Percentiles rank a stretch among this genome's conserved stretches.
Evolutionary conservation across 805 yeast genomes (phyloP).

Genomic region (Zygosaccharomyces bailii): DNA sequence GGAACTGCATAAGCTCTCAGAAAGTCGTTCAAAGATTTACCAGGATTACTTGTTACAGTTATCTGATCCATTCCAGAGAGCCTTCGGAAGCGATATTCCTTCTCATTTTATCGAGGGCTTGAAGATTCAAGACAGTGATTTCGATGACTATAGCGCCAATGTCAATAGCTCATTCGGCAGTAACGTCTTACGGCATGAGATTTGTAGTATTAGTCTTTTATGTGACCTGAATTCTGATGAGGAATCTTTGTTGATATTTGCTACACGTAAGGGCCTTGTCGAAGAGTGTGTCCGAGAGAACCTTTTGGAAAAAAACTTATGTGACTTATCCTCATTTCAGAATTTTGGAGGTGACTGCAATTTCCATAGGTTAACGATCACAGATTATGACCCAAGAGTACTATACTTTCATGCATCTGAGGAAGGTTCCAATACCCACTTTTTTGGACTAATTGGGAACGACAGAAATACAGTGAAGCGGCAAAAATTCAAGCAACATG

Average conservation of each 20-base stretch:
- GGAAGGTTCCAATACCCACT: slow-evolving; percentile 3
- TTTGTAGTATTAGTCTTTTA: not conserved
- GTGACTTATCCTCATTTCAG: not conserved
- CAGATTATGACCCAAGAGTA: not conserved
- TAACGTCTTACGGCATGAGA: slow-evolving; percentile 5
- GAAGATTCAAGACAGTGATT: slow-evolving; percentile 5
- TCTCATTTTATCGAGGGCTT: slow-evolving; percentile 5
- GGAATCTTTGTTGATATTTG: not conserved
- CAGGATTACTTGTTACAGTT: slow-evolving; percentile 4
- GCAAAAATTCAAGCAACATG: slow-evolving; percentile 1
- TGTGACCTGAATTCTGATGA: slow-evolving; percentile 1
- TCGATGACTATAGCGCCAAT: not conserved
- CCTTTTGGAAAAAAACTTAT: not conserved
- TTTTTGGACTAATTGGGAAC: slow-evolving; percentile 1
- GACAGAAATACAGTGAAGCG: not conserved
- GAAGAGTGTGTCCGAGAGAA: not conserved
- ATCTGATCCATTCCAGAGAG: slow-evolving; percentile 12
- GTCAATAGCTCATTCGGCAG: slow-evolving; percentile 8
- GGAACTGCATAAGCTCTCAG: not conserved
- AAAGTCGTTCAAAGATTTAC: slow-evolving; percentile 3
- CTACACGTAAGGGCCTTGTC: slow-evolving; percentile 1
- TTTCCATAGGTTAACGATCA: slow-evolving; percentile 4
- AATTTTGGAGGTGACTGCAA: not conserved
- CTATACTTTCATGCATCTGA: slow-evolving; percentile 10
- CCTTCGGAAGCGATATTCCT: slow-evolving; percentile 4